phyloP scores from a whole-genome alignment of 2,329 filamentous ascomycete genomes.

The Nemania sp. region DNA sequence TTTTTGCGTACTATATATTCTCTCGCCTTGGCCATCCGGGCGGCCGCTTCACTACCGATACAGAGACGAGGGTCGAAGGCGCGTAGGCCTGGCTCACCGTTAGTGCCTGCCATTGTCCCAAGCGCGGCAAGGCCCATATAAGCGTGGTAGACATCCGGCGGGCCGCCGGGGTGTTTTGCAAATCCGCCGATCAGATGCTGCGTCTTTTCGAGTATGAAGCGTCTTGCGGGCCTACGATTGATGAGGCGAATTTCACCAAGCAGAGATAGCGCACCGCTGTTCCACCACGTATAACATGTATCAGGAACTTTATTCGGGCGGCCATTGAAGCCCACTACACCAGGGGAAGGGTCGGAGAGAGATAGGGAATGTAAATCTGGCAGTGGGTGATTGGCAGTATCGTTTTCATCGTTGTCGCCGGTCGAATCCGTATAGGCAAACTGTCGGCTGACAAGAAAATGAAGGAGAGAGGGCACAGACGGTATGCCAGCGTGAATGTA shows the following conservation, averaged over 20 bases:
- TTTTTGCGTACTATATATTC: slow-evolving; percentile 17
- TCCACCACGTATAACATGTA: slow-evolving; percentile 97
- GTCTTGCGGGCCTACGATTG: slow-evolving; percentile 62
- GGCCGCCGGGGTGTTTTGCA: slow-evolving; percentile 68
- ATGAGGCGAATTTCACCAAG: slow-evolving; percentile 62
- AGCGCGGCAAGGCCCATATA: slow-evolving; percentile 85
- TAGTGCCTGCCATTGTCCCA: slow-evolving; percentile 59
- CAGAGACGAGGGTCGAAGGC: slow-evolving; percentile 76
- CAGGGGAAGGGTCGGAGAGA: slow-evolving; percentile 34
- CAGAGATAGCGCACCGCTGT: slow-evolving; percentile 68
- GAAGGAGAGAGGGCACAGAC: slow-evolving; percentile 42
- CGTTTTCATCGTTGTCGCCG: slow-evolving; percentile 48
- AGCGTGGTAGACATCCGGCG: slow-evolving; percentile 82
- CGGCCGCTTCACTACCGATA: slow-evolving; percentile 64
- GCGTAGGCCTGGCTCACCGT: slow-evolving; percentile 65
- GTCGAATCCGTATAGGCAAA: slow-evolving; percentile 55
- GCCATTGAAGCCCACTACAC: slow-evolving; percentile 74
- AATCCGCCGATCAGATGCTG: slow-evolving; percentile 86
- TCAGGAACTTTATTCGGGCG: slow-evolving; percentile 89
- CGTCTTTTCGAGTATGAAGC: slow-evolving; percentile 81
- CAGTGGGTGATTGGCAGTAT: slow-evolving; percentile 42
- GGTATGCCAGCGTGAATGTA: slow-evolving; percentile 47
- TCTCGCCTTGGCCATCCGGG: slow-evolving; percentile 53
- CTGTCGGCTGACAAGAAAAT: slow-evolving; percentile 67
- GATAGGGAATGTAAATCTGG: slow-evolving; percentile 43